These are phyloP conservation scores for Cucumis variabilis DNA, from an alignment of 331 rosid species.

Conservation along the genomic window DNA sequence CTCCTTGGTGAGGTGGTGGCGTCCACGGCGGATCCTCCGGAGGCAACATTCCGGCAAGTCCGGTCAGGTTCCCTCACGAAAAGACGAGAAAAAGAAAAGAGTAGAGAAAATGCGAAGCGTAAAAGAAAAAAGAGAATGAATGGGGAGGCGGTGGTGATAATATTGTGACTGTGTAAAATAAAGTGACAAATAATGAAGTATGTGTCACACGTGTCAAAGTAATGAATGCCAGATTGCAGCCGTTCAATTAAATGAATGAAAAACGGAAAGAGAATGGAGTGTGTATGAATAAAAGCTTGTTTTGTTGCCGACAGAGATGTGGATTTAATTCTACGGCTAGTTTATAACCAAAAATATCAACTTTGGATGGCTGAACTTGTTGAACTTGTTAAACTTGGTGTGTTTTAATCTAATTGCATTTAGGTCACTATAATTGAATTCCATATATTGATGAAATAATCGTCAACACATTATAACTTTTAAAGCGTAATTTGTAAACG, in stretches of 20 bases:
- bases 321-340: too few species aligned
- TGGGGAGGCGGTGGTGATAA: not conserved
- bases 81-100: not conserved
- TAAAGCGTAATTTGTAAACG: too few species aligned
- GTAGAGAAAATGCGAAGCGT: not conserved
- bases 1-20: not conserved
- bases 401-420: too few species aligned
- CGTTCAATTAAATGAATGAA: not conserved
- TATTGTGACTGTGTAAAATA: not conserved
- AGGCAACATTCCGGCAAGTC: not conserved
- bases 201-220: not conserved
- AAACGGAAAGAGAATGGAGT: not conserved
- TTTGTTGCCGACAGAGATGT: not conserved
- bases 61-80: slow-evolving; percentile 22
- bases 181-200: not conserved
- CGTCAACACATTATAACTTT: too few species aligned
- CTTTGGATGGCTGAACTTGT: too few species aligned
- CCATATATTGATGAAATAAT: too few species aligned
- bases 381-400: too few species aligned
- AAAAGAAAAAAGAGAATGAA: not conserved
- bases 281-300: not conserved
- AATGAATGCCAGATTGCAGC: slow-evolving; percentile 9
- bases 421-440: too few species aligned
- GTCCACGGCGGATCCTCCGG: not conserved
- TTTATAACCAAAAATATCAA: too few species aligned